Evolutionary conservation across 441 rosid species (phyloP).

Genomic region (Biscutella laevigata): DNA sequence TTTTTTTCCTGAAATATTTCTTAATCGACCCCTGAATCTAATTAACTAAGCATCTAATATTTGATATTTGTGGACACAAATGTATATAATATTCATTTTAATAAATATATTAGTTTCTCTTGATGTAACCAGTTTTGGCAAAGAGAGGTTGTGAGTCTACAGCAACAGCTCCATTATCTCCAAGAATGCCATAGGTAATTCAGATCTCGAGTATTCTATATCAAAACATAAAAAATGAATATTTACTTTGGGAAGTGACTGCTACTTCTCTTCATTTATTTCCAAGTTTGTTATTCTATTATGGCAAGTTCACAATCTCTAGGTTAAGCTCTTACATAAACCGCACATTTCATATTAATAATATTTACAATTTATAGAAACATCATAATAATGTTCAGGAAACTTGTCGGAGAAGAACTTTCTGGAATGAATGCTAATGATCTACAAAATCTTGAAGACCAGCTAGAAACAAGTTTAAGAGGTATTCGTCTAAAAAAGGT

Average conservation of each 20-base stretch:
- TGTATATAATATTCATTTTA: too few relatives aligned
- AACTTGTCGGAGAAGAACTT: conserved; percentile 73
- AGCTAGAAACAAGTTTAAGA: conserved; percentile 62
- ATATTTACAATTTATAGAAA: not conserved
- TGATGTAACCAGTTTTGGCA: conserved; percentile 55
- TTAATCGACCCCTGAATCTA: too few relatives aligned
- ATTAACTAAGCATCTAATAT: too few relatives aligned
- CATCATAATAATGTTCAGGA: conserved; percentile 31
- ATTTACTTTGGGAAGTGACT: too few relatives aligned
- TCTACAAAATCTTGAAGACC: conserved; percentile 69
- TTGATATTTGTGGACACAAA: too few relatives aligned
- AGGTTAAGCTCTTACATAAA: too few relatives aligned
- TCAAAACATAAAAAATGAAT: not conserved
- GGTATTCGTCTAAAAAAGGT: conserved; percentile 66
- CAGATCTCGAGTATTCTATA: not conserved
- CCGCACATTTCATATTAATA: too few relatives aligned
- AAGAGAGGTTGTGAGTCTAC: conserved; percentile 58
- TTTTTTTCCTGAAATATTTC: too few relatives aligned
- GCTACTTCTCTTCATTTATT: too few relatives aligned
- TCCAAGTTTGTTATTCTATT: too few relatives aligned
- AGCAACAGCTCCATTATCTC: conserved; percentile 53
- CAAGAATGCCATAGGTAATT: conserved; percentile 71
- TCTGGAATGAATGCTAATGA: conserved; percentile 58
- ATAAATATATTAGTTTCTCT: too few relatives aligned
- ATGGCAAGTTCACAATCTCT: too few relatives aligned